Base-by-base conservation (phyloP, 1,284 basidiomycete genomes). In the Ceratorhiza oryzae-sativae region DNA sequence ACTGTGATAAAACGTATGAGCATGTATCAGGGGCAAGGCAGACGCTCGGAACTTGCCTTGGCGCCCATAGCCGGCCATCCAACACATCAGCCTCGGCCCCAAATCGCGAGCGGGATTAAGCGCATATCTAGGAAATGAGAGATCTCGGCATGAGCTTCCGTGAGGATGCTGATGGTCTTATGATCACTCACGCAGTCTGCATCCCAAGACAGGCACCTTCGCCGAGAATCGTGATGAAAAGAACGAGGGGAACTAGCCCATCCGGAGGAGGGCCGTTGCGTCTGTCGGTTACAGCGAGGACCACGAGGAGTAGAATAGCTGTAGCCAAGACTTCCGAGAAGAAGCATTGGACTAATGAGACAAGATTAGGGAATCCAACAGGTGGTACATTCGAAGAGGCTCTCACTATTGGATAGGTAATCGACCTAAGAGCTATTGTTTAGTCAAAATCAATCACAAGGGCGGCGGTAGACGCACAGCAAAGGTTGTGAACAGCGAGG, bases 401-500 rank as follows among this genome's bases (percentile, higher is more conserved):
- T 46, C 51, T 61, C 71, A 55, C 72, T 58, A 75, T 20, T 78
- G 49, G 27, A 79, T 58, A 63, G 76, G 71, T 62, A 63, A 27
- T 58, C 71, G 30, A 71, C 39, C 70, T 60, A 51, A 65, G n/a
- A 39, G 34, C 49, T 13, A 9, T 51, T 39, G 60, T 65, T 63
- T 25, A 58, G n/a, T 36, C 30, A 39, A 39, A 20, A 36, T 73
- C 45, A 32, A 49, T 53, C 0, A 18, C 20, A 10, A 41, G 13
- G n/a, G 27, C 6, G 30, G 0, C 71, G 23, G 0, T 49, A 53
- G 61, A 79, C 89, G 72, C 76, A 90, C 90, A 48, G 89, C 84
- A 76, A 88, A 90, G 0, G 91, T 92, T 4, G 85, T 85, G 77
- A 94, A 94, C 25, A 93, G 79, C 15, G 84, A 79, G 0, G 88